Percentiles rank a stretch among this genome's conserved stretches.
These are phyloP conservation scores for Melampsora abietis-canadensis DNA, from an alignment of 1,284 basidiomycete genomes.

Conservation along the genomic window DNA sequence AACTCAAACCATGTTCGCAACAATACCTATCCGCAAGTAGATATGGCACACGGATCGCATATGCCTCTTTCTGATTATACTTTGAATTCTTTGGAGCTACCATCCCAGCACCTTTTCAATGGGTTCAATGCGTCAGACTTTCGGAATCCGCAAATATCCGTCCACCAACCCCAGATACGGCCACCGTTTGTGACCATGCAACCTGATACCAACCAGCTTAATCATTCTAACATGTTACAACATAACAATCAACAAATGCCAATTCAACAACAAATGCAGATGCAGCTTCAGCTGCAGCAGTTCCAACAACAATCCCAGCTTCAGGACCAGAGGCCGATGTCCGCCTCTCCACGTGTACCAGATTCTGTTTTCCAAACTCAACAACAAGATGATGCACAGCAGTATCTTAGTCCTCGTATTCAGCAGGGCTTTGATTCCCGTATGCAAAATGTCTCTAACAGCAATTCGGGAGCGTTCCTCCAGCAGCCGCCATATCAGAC, in stretches of 20 bases:
- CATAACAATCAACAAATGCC: not conserved
- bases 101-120: not conserved
- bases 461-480: not conserved
- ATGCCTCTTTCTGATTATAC: not conserved
- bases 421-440: not conserved
- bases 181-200: not conserved
- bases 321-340: not conserved
- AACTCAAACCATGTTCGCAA: not conserved
- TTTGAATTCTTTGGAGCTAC: slow-evolving; percentile 1
- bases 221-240: slow-evolving; percentile 1
- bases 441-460: not conserved
- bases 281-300: not conserved
- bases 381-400: not conserved
- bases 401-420: not conserved
- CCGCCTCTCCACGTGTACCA: not conserved
- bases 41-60: not conserved
- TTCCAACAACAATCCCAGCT: not conserved
- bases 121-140: not conserved
- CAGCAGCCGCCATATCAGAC: not conserved
- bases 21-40: slow-evolving; percentile 3
- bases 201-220: not conserved
- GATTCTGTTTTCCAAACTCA: not conserved
- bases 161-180: not conserved
- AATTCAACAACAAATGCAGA: not conserved
- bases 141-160: not conserved